Percentiles rank a stretch among this genome's conserved stretches.
Evolutionary conservation across 768 basidiomycete species (phyloP).

Genomic region (Flagelloscypha sp.): DNA sequence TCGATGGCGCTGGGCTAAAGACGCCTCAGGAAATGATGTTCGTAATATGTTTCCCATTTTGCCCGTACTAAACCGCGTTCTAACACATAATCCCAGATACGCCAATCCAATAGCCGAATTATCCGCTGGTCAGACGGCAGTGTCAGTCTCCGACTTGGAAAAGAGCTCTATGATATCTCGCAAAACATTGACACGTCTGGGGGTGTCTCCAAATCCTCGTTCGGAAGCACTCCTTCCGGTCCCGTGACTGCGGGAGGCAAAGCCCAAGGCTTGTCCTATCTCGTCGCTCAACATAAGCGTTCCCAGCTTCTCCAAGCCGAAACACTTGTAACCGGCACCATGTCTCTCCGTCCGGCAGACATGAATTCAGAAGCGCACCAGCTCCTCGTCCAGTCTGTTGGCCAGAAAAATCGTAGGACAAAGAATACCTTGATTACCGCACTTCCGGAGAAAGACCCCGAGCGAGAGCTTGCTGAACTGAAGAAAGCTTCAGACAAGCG

Average conservation of each 20-base stretch:
- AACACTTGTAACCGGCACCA: slow-evolving; percentile 72
- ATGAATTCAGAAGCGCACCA: slow-evolving; percentile 89
- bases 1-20: slow-evolving; percentile 90
- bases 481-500: slow-evolving; percentile 59
- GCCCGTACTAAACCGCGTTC: slow-evolving; percentile 1
- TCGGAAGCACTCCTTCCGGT: slow-evolving; percentile 33
- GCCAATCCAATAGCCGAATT: slow-evolving; percentile 85
- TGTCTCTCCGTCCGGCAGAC: slow-evolving; percentile 78
- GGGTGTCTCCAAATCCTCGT: slow-evolving; percentile 47
- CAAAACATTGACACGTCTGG: slow-evolving; percentile 74
- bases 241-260: slow-evolving; percentile 24
- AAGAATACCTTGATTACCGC: slow-evolving; percentile 72
- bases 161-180: slow-evolving; percentile 88
- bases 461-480: slow-evolving; percentile 63
- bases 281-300: slow-evolving; percentile 83
- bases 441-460: slow-evolving; percentile 71
- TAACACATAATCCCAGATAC: slow-evolving; percentile 38
- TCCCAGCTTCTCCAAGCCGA: slow-evolving; percentile 84
- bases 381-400: slow-evolving; percentile 80
- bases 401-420: slow-evolving; percentile 76
- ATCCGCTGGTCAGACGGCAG: slow-evolving; percentile 96
- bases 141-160: slow-evolving; percentile 82
- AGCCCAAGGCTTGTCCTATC: slow-evolving; percentile 76
- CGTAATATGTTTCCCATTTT: slow-evolving; percentile 24
- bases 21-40: slow-evolving; percentile 67